Conservation (phyloP, 2,329 filamentous ascomycete species). For the Phaeophleospora eucalypticola region DNA sequence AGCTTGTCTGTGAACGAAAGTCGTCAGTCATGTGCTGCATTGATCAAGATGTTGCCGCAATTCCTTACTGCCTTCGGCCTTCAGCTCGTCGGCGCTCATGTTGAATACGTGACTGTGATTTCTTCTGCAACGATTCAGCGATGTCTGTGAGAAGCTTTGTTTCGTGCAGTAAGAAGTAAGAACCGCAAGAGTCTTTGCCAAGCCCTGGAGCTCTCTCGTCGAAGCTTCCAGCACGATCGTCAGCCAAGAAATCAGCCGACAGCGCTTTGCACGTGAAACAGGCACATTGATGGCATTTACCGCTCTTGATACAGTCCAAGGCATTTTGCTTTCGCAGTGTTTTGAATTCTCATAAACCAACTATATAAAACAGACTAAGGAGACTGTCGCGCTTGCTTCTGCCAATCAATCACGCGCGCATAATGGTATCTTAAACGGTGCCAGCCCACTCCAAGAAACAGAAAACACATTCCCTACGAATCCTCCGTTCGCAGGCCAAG, state of each 20-base stretch:
- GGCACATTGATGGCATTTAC: too few relatives aligned
- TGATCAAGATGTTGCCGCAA: too few relatives aligned
- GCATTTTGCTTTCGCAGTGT: too few relatives aligned
- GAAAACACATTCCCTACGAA: not conserved
- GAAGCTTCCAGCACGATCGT: not conserved
- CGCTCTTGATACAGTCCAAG: too few relatives aligned
- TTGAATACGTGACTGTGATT: conserved; percentile 3
- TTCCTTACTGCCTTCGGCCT: conserved; percentile 67
- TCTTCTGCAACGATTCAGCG: not conserved
- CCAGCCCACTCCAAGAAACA: not conserved
- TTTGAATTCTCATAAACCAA: not conserved
- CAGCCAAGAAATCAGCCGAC: too few relatives aligned
- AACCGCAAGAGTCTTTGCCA: not conserved
- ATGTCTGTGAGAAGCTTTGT: not conserved
- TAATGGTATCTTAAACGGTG: not conserved
- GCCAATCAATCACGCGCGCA: not conserved
- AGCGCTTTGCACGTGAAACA: too few relatives aligned
- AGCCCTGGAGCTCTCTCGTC: not conserved
- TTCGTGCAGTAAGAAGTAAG: not conserved
- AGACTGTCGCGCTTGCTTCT: not conserved
- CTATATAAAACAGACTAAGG: not conserved
- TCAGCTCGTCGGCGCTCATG: conserved; percentile 68
- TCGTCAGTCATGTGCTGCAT: too few relatives aligned
- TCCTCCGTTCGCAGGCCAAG: not conserved
- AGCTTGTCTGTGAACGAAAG: conserved; percentile 69